Conservation (phyloP, 768 basidiomycete genomes). For the Leccinum subgranulosum region DNA sequence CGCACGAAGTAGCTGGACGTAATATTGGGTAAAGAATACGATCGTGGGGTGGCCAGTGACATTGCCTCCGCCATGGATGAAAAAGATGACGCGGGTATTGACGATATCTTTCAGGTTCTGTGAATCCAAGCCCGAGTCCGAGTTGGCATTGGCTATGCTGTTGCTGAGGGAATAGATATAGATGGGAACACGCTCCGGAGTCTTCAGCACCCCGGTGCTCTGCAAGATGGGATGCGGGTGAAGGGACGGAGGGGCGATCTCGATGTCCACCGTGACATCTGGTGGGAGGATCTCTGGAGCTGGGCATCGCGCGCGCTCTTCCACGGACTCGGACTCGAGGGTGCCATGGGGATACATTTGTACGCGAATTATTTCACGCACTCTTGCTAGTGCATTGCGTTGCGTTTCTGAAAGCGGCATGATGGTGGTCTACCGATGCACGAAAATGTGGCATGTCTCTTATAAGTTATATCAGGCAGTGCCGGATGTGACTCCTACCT, state of each 20-base stretch:
- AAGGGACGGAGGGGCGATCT: slow-evolving; percentile 15
- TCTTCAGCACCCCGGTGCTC: background rate
- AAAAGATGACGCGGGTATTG: background rate
- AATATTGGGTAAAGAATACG: background rate
- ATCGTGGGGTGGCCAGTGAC: slow-evolving; percentile 18
- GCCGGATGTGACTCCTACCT: background rate
- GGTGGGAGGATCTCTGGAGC: background rate
- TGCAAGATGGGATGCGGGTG: background rate
- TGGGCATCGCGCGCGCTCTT: slow-evolving; percentile 10
- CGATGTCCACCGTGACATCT: slow-evolving; percentile 12
- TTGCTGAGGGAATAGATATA: slow-evolving; percentile 14
- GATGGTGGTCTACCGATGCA: background rate
- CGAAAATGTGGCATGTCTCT: background rate
- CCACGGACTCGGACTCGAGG: slow-evolving; percentile 1
- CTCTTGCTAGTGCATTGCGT: slow-evolving; percentile 1
- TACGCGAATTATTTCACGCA: background rate
- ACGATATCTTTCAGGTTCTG: background rate
- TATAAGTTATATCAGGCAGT: background rate
- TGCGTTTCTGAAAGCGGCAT: slow-evolving; percentile 17
- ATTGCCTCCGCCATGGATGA: slow-evolving; percentile 12
- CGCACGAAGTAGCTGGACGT: slow-evolving; percentile 7
- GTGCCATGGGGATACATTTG: fast-evolving
- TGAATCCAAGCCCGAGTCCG: background rate
- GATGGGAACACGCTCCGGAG: slow-evolving; percentile 18
- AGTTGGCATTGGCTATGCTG: background rate